Conservation (phyloP, 1,139 yeast species). For the Blastobotrys aristatus region DNA sequence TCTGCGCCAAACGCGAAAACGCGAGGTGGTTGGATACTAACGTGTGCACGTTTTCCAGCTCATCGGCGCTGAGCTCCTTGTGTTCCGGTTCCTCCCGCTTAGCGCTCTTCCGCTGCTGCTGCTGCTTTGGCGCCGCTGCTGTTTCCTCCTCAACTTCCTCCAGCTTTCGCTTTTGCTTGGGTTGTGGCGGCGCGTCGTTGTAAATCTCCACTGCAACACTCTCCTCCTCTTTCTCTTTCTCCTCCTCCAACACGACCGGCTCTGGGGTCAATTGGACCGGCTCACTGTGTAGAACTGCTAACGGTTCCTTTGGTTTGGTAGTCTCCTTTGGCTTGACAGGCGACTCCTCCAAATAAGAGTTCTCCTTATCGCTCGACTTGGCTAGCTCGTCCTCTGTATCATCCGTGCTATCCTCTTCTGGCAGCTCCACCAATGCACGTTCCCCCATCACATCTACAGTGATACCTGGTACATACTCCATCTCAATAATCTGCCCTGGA, state of each 20-base stretch:
- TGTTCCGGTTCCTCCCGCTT: background rate
- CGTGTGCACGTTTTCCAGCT: slow-evolving; percentile 41
- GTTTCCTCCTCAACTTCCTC: background rate
- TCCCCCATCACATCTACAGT: slow-evolving; percentile 60
- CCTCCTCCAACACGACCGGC: background rate
- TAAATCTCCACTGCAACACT: background rate
- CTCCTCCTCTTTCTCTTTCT: background rate
- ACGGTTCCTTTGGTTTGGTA: background rate
- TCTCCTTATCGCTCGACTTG: background rate
- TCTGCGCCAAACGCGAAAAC: slow-evolving; percentile 79
- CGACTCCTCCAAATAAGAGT: background rate
- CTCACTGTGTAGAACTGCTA: background rate
- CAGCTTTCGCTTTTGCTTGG: background rate
- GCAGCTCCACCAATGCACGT: slow-evolving; percentile 49
- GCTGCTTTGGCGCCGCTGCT: background rate
- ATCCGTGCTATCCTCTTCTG: slow-evolving; percentile 38
- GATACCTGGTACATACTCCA: slow-evolving; percentile 54
- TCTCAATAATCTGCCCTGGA: slow-evolving; percentile 48
- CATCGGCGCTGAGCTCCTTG: background rate
- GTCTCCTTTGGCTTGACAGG: too few species aligned
- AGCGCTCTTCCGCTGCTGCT: slow-evolving; percentile 3
- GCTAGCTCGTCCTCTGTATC: slow-evolving; percentile 34
- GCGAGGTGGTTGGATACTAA: slow-evolving; percentile 81
- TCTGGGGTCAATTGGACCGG: too few species aligned
- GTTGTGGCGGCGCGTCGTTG: background rate